Base-by-base conservation (phyloP, 2,329 filamentous ascomycete species). In the Epichloe gansuensis region DNA sequence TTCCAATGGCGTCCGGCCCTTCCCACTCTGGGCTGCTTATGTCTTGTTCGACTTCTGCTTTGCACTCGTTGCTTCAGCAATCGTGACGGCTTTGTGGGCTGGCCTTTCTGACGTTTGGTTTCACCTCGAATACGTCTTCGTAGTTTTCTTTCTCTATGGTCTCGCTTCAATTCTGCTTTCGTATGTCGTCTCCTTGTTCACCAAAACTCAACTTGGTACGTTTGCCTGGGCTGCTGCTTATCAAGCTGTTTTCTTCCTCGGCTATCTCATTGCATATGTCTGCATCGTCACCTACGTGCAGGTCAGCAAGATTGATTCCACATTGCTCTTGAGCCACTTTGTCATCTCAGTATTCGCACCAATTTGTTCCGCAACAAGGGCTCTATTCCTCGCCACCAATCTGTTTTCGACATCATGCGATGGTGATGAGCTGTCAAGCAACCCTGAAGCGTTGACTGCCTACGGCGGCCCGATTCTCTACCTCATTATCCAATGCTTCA, bases 401-500 rank as follows among this genome's bases (percentile, higher is more conserved):
- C 73, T 91, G 2, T 95, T 96, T 67, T 90, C 86, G 1, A 77
- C 88, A 0, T 77, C 88, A 2, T 96, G 91, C 64, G 75, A 80
- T 35, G 82, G 77, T 28, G 72, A 79, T 21, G 55, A 73, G n/a
- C 68, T 90, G 21, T 80, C 83, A 1, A 71, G 74, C 1, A 84
- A 88, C 57, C 87, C 90, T 0, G 85, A 81, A 6, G 80, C 76
- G 4, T 80, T 95, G 35, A 75, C 76, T 0, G 78, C 85, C 31
- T 96, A 90, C 60, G 91, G 91, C 34, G 88, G 87, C 0, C 88
- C 89, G 0, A 91, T 95, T 38, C 67, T 93, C 0, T 95, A 94
- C 65, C 77, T 95, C 2, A 76, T 88, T 48, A 47, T 90, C 0
- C 91, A 96, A 63, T 80, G 81, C 0, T 65, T 88, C 25, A 54